Evolutionary conservation across 352 stramenopile species (phyloP).

Genomic region (Globisporangium okanoganense): DNA sequence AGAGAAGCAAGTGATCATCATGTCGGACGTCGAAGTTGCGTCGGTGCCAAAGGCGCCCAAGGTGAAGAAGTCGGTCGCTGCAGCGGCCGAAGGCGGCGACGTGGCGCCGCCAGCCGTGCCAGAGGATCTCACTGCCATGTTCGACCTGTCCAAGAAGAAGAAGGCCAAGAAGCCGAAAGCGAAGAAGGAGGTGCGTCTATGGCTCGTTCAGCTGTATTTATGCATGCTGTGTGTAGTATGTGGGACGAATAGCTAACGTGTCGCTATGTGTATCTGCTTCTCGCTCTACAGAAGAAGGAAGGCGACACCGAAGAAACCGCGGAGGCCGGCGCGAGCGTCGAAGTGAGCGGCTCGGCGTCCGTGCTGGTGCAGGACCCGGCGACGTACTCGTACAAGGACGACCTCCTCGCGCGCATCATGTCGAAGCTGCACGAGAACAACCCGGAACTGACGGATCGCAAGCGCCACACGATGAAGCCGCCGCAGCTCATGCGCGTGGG

Average conservation of each 20-base stretch:
- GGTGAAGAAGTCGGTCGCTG: constrained; percentile 28
- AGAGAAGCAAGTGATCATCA: constrained; percentile 19
- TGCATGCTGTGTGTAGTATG: neutral
- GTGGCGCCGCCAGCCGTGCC: constrained; percentile 54
- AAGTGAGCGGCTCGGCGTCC: constrained; percentile 36
- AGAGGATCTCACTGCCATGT: constrained; percentile 85
- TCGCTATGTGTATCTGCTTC: neutral
- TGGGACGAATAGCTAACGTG: neutral
- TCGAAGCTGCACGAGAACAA: constrained; percentile 95
- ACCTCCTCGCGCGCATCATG: constrained; percentile 94
- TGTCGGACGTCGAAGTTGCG: constrained; percentile 47
- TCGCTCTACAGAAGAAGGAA: constrained; percentile 47
- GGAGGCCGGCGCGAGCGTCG: constrained; percentile 24
- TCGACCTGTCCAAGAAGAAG: constrained; percentile 91
- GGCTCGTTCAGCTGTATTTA: constrained; percentile 10
- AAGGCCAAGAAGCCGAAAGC: constrained; percentile 93
- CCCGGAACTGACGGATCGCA: constrained; percentile 95
- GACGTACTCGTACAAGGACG: constrained; percentile 94
- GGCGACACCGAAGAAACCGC: constrained; percentile 30
- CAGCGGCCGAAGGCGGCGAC: constrained; percentile 25
- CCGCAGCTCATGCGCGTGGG: constrained; percentile 89
- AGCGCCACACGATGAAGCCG: constrained; percentile 89
- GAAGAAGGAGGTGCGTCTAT: constrained; percentile 70
- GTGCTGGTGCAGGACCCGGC: constrained; percentile 83
- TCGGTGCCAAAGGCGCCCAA: constrained; percentile 35